phyloP scores from a whole-genome alignment of 441 rosid species.

The Corymbia calophylla region DNA sequence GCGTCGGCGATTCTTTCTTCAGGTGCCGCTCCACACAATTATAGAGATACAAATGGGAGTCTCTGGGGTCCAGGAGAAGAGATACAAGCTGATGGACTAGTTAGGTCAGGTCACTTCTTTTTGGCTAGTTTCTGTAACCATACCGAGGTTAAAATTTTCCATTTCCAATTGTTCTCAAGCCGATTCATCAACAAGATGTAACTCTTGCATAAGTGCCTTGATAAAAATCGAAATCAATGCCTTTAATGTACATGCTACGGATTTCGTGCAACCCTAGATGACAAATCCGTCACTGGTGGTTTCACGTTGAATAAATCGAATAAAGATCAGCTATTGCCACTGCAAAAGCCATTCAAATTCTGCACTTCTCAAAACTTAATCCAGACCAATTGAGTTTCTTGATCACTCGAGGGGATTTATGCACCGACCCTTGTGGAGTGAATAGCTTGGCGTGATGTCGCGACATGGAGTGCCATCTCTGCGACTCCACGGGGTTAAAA shows the following conservation, averaged over 20 bases:
- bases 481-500: background rate
- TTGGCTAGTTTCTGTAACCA: background rate
- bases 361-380: background rate
- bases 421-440: background rate
- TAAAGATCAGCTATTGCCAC: background rate
- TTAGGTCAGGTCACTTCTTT: background rate
- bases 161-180: background rate
- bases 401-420: background rate
- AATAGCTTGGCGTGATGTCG: background rate
- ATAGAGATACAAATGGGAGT: slow-evolving; percentile 99
- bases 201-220: background rate
- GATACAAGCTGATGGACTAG: slow-evolving; percentile 98
- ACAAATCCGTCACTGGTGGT: background rate
- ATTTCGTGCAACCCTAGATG: background rate
- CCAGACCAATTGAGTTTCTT: background rate
- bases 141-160: background rate
- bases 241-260: background rate
- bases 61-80: slow-evolving; percentile 94
- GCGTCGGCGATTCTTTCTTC: slow-evolving; percentile 7
- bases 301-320: background rate
- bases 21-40: slow-evolving; percentile 97
- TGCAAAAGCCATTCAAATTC: background rate
- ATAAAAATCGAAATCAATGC: background rate
- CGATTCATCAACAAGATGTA: background rate
- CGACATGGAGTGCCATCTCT: background rate